Conservation (phyloP, 257 asterid genomes). For the Capsicum chinense region DNA sequence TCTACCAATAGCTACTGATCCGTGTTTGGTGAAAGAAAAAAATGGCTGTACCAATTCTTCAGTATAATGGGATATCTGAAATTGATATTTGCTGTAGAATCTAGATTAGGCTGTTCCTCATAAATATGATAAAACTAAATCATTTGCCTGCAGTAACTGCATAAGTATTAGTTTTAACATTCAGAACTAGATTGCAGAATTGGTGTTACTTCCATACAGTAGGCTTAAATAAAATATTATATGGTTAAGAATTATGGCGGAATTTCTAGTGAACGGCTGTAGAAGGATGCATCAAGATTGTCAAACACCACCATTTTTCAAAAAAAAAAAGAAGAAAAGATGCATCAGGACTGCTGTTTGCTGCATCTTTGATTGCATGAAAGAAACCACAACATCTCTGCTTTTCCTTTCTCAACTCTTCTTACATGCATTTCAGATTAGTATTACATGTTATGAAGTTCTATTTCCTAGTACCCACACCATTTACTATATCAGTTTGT, state of each 20-base stretch:
- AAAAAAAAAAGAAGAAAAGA: neutral
- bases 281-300: neutral
- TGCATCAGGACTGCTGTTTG: neutral
- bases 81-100: neutral
- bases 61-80: neutral
- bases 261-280: neutral
- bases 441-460: neutral
- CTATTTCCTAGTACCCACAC: neutral
- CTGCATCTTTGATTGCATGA: slow-evolving; percentile 6
- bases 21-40: neutral
- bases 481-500: neutral
- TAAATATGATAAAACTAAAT: neutral
- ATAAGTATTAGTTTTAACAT: neutral
- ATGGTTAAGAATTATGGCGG: neutral
- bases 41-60: neutral
- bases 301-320: neutral
- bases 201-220: neutral
- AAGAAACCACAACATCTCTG: neutral
- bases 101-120: neutral
- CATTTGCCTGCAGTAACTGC: neutral
- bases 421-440: neutral
- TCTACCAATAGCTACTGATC: neutral
- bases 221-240: slow-evolving; percentile 14
- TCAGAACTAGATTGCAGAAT: neutral
- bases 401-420: neutral